phyloP scores from a whole-genome alignment of 2,329 filamentous ascomycete genomes.

The Hortaea werneckii region DNA sequence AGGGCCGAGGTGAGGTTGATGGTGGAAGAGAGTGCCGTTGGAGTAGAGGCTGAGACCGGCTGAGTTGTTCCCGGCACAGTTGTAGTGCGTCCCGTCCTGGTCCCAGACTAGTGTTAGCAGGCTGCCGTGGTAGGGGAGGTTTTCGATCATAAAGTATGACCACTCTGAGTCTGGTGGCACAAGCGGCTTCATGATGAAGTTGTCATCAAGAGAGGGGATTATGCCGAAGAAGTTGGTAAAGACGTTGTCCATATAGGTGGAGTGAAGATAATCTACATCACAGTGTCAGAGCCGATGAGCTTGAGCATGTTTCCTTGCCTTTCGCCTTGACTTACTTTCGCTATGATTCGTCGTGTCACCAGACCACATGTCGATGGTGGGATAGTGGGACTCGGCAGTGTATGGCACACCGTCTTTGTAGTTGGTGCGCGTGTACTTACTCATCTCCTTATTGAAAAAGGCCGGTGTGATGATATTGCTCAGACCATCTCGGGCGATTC shows the following conservation, averaged over 20 bases:
- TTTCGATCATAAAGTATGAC: constrained; percentile 35
- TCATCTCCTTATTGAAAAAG: constrained; percentile 30
- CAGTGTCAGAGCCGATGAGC: no score
- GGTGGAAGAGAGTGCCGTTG: constrained; percentile 26
- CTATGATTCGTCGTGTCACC: constrained; percentile 30
- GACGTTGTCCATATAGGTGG: constrained; percentile 36
- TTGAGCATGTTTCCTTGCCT: no score
- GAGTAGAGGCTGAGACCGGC: constrained; percentile 30
- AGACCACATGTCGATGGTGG: constrained; percentile 28
- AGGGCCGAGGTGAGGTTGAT: constrained; percentile 8
- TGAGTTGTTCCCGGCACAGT: constrained; percentile 7
- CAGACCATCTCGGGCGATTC: constrained; percentile 24
- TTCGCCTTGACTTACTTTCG: constrained; percentile 12
- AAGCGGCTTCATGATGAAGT: constrained; percentile 31
- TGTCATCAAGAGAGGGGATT: constrained; percentile 29
- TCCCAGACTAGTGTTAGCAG: constrained; percentile 35
- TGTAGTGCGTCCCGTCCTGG: constrained; percentile 29
- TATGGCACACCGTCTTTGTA: constrained; percentile 34
- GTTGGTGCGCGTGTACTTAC: constrained; percentile 32
- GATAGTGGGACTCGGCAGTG: constrained; percentile 36
- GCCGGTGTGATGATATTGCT: constrained; percentile 24
- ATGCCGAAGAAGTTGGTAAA: constrained; percentile 36
- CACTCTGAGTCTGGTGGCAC: constrained; percentile 21
- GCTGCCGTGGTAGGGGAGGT: constrained; percentile 35
- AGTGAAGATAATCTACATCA: constrained; percentile 32